Percentiles rank a stretch among this genome's conserved stretches.
Evolutionary conservation across 768 basidiomycete species (phyloP).

Genomic region (Tricholoma sp.): DNA sequence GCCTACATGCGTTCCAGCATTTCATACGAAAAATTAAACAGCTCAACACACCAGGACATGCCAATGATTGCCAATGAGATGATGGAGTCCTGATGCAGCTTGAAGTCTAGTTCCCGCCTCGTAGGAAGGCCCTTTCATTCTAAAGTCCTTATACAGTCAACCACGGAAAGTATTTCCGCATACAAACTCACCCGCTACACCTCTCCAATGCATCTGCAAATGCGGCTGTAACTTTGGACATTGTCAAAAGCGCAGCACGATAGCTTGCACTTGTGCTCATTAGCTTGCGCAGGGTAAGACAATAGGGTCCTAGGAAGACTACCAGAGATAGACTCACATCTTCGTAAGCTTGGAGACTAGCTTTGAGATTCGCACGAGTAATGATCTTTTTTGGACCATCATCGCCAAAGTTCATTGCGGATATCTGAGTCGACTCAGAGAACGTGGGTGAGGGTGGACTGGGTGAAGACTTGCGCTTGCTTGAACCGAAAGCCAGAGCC

Average conservation of each 20-base stretch:
- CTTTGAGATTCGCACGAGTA: slow-evolving; percentile 72
- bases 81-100: slow-evolving; percentile 84
- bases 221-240: slow-evolving; percentile 78
- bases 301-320: background rate
- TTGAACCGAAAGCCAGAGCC: slow-evolving; percentile 44
- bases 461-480: slow-evolving; percentile 41
- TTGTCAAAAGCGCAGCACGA: slow-evolving; percentile 71
- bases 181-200: slow-evolving; percentile 65
- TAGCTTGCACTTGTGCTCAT: slow-evolving; percentile 74
- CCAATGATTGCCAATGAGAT: slow-evolving; percentile 90
- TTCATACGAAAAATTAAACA: background rate
- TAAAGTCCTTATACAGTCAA: slow-evolving; percentile 19
- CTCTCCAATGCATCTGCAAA: slow-evolving; percentile 86
- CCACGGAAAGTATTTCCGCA: background rate
- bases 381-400: slow-evolving; percentile 80
- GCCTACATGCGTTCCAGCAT: slow-evolving; percentile 41
- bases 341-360: slow-evolving; percentile 75
- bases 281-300: slow-evolving; percentile 32
- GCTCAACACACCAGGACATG: slow-evolving; percentile 74
- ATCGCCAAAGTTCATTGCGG: slow-evolving; percentile 70
- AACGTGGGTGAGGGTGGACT: slow-evolving; percentile 79
- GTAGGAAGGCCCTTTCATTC: slow-evolving; percentile 75
- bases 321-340: slow-evolving; percentile 47
- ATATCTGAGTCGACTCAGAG: slow-evolving; percentile 75
- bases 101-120: slow-evolving; percentile 79